Evolutionary conservation across 495 filamentous ascomycete species (phyloP).

Genomic region (Podospora didyma): DNA sequence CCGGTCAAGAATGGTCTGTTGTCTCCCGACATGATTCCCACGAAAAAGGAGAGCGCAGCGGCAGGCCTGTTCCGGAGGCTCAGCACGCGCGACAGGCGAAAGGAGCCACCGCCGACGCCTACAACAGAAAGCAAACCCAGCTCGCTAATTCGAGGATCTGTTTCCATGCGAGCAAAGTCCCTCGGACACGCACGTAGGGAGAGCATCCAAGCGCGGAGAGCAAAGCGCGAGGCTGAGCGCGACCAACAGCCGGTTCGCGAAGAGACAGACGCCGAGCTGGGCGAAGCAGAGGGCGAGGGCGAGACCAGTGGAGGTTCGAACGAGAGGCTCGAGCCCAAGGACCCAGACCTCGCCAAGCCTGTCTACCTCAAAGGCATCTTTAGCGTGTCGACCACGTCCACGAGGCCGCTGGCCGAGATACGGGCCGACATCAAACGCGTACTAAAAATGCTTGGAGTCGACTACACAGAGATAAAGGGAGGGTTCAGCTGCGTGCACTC

Average conservation of each 20-base stretch:
- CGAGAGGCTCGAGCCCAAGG: conserved; percentile 45
- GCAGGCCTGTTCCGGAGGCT: conserved; percentile 84
- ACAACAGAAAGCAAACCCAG: conserved; percentile 33
- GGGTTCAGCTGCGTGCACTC: conserved; percentile 86
- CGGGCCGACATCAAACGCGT: conserved; percentile 90
- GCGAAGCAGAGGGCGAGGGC: conserved; percentile 18
- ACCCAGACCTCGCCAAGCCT: conserved; percentile 71
- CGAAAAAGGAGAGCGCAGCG: conserved; percentile 83
- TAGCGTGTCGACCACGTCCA: conserved; percentile 94
- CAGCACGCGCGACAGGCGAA: conserved; percentile 72
- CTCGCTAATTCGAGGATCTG: conserved; percentile 36
- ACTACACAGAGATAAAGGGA: conserved; percentile 86
- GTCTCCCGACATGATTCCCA: conserved; percentile 57
- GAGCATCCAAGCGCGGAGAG: conserved; percentile 79
- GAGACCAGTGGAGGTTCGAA: conserved; percentile 47
- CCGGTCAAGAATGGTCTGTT: conserved; percentile 66
- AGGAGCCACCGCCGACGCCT: conserved; percentile 47
- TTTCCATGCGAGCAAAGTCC: conserved; percentile 77
- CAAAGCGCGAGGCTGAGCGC: conserved; percentile 51
- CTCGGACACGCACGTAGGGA: conserved; percentile 85
- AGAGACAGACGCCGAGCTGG: conserved; percentile 65
- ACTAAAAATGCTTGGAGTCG: conserved; percentile 79
- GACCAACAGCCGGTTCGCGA: conserved; percentile 54
- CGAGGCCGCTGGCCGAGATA: conserved; percentile 79
- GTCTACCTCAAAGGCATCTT: conserved; percentile 97